These are phyloP conservation scores for Phytophthora litchii DNA, from an alignment of 352 stramenopile genomes.

Conservation along the genomic window DNA sequence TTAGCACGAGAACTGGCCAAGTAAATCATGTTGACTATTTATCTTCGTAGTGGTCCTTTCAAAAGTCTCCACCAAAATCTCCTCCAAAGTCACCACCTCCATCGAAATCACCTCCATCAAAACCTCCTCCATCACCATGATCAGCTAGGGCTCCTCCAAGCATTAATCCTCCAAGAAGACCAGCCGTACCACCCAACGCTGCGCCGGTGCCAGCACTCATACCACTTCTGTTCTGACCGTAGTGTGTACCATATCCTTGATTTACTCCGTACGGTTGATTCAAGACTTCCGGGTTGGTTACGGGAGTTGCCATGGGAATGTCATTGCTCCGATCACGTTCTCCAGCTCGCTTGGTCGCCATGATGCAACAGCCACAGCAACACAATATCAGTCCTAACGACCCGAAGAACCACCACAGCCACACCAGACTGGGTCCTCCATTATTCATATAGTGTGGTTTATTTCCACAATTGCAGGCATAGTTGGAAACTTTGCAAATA, in stretches of 20 bases:
- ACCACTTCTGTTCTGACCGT: constrained; percentile 20
- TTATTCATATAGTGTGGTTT: constrained; percentile 3
- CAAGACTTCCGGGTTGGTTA: constrained; percentile 3
- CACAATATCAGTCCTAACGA: constrained; percentile 32
- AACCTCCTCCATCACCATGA: constrained; percentile 21
- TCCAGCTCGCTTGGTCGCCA: constrained; percentile 17
- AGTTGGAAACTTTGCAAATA: constrained; percentile 55
- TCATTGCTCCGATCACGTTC: constrained; percentile 3
- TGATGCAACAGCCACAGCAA: constrained; percentile 36
- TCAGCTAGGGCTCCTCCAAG: constrained; percentile 48
- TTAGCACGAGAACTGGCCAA: constrained; percentile 30
- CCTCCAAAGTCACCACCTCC: constrained; percentile 34
- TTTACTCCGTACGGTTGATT: constrained; percentile 16
- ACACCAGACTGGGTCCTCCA: constrained; percentile 28
- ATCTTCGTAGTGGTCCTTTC: constrained; percentile 12
- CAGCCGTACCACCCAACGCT: constrained; percentile 49
- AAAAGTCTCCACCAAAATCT: constrained; percentile 61
- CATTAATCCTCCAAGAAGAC: constrained; percentile 49
- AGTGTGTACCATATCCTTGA: constrained; percentile 17
- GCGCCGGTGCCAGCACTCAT: constrained; percentile 58
- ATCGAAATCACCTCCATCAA: constrained; percentile 24
- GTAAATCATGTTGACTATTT: constrained; percentile 23
- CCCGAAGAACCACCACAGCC: constrained; percentile 56
- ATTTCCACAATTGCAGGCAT: constrained; percentile 51
- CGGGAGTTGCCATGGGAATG: constrained; percentile 28